phyloP scores from a whole-genome alignment of 1,284 basidiomycete genomes.

The Farysia itapuensis region DNA sequence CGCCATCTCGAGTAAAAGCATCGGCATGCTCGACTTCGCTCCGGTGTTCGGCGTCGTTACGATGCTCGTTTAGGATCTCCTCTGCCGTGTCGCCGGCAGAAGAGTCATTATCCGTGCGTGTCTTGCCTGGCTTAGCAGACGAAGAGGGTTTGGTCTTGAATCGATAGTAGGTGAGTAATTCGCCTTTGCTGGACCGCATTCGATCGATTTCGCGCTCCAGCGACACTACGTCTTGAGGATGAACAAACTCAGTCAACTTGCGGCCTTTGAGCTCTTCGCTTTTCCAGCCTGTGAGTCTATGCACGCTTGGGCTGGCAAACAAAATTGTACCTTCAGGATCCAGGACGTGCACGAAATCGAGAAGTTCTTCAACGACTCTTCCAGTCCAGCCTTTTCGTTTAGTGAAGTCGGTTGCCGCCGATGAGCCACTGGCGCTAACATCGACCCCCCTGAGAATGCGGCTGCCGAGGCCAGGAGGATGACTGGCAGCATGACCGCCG shows the following conservation, averaged over 20 bases:
- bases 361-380: constrained; percentile 49
- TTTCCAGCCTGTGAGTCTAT: constrained; percentile 47
- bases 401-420: constrained; percentile 49
- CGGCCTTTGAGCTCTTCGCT: constrained; percentile 45
- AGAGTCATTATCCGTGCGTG: constrained; percentile 15
- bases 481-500: constrained; percentile 39
- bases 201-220: constrained; percentile 39
- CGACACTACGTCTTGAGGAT: constrained; percentile 45
- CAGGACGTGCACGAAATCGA: constrained; percentile 53
- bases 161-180: constrained; percentile 48
- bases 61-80: constrained; percentile 21
- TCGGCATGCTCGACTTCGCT: constrained; percentile 25
- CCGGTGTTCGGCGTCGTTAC: too few species aligned
- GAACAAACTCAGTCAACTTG: constrained; percentile 45
- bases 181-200: constrained; percentile 33
- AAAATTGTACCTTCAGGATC: constrained; percentile 41
- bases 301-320: constrained; percentile 44
- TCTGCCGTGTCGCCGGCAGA: constrained; percentile 22
- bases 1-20: constrained; percentile 32
- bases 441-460: constrained; percentile 39
- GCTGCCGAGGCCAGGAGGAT: constrained; percentile 40
- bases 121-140: constrained; percentile 18
- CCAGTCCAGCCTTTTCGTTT: constrained; percentile 52
- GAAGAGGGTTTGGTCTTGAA: constrained; percentile 40
- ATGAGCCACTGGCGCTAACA: constrained; percentile 32